Conservation (phyloP, 306 rosid genomes). For the Quercus suber region DNA sequence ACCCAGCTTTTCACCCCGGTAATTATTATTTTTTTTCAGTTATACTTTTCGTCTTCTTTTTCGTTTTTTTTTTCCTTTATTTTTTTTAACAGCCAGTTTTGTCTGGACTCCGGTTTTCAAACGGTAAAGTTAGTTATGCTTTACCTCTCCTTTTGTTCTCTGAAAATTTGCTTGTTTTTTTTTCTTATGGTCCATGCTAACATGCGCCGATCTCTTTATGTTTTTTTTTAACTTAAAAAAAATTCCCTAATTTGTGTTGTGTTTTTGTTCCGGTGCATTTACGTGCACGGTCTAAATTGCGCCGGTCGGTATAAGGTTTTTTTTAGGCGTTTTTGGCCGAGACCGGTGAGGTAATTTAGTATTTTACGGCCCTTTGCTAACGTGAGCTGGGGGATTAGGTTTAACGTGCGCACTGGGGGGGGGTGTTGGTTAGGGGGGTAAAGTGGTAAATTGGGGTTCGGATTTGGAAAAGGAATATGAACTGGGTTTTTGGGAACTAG, state of each 20-base stretch:
- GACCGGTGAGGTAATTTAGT: not conserved
- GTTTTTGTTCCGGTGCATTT: not conserved
- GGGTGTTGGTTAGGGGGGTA: not conserved
- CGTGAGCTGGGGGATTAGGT: conserved; percentile 1
- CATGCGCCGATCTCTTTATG: not conserved
- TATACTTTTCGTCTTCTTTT: not conserved
- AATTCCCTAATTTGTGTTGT: not conserved
- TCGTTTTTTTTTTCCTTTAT: not conserved
- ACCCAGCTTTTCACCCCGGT: conserved; percentile 57
- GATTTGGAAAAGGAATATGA: conserved; percentile 16
- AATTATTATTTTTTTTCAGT: conserved; percentile 11
- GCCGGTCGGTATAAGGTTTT: not conserved
- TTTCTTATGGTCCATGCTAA: not conserved
- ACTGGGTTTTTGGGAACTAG: conserved; percentile 18
- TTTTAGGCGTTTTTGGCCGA: not conserved
- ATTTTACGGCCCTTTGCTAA: conserved; percentile 5
- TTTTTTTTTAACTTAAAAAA: not conserved
- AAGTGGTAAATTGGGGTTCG: not conserved
- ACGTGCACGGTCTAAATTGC: not conserved
- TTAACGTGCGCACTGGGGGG: no score
- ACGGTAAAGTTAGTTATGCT: not conserved
- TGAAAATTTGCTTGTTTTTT: not conserved
- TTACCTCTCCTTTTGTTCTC: not conserved
- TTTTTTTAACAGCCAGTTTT: not conserved
- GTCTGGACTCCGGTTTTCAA: not conserved